phyloP scores from a whole-genome alignment of 2,329 filamentous ascomycete genomes.

The Xylariaceae sp. region DNA sequence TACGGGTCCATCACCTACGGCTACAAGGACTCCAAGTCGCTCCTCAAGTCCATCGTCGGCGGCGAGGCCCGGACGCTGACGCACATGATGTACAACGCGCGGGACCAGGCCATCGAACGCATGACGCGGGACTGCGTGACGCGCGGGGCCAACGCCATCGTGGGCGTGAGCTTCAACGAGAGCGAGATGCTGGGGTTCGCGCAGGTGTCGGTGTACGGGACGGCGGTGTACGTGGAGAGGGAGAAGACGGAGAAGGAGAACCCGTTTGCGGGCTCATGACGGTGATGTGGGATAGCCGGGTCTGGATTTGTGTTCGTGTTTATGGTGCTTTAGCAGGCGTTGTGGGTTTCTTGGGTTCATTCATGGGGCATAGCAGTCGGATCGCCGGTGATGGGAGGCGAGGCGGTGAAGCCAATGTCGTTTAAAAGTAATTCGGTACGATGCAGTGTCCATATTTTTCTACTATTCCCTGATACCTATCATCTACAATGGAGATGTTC shows the following conservation, averaged over 20 bases:
- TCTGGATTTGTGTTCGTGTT: too few species aligned
- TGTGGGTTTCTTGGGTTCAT: too few species aligned
- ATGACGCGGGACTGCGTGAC: slow-evolving; percentile 18
- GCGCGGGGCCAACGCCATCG: slow-evolving; percentile 20
- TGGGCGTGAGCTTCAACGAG: slow-evolving; percentile 17
- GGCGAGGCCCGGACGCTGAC: slow-evolving; percentile 18
- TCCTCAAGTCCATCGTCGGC: slow-evolving; percentile 14
- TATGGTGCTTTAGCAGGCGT: too few species aligned
- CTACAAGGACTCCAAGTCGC: slow-evolving; percentile 18
- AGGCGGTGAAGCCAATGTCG: too few species aligned
- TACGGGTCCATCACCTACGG: slow-evolving; percentile 19
- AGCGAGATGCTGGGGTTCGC: slow-evolving; percentile 19
- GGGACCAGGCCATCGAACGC: slow-evolving; percentile 19
- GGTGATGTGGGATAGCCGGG: too few species aligned
- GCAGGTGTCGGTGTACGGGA: slow-evolving; percentile 20
- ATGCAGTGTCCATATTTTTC: too few species aligned
- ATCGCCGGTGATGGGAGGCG: too few species aligned
- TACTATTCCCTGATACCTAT: too few species aligned
- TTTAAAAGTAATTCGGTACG: too few species aligned
- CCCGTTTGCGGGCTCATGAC: slow-evolving; percentile 10
- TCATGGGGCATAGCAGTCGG: too few species aligned
- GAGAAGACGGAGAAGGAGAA: slow-evolving; percentile 9
- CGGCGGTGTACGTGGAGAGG: slow-evolving; percentile 21
- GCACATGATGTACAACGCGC: slow-evolving; percentile 19
- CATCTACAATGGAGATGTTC: too few species aligned